Base-by-base conservation (phyloP, 2,329 filamentous ascomycete species). In the Apiospora koreana region DNA sequence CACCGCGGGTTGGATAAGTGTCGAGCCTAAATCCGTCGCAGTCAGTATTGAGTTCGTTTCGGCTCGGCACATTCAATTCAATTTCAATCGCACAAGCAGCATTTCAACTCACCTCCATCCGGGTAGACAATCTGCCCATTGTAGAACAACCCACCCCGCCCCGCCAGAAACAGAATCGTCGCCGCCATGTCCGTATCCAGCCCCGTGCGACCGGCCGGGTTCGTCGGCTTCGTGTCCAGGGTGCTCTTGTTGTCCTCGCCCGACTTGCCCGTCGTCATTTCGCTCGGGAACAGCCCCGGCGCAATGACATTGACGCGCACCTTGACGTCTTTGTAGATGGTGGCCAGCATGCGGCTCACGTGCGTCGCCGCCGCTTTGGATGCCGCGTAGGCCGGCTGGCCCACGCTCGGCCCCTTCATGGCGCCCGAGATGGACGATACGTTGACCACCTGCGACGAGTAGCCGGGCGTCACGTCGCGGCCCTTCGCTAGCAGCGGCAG, bases 251-350 rank as follows among this genome's bases (percentile, higher is more conserved):
- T 85, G 50, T 83, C 80, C 23, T 84, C 81, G 21, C 79, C 81
- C 2, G 83, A 84, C 14, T 77, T 73, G 0, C 83, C 82, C 10
- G 82, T 80, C 8, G 85, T 87, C 84, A 87, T 86, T 80, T 86
- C 78, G 41, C 75, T 75, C 14, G 75, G 74, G 69, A 77, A 77
- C 3, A 89, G 79, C 12, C 86, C 86, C 0, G 87, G 87, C 0
- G 86, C 85, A 71, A 90, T 88, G 64, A 80, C 83, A 78, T 90
- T 90, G 70, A 90, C 83, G 16, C 87, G 80, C 58, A 90, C 84
- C 75, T 86, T 85, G 66, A 87, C 82, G 66, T 84, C 81, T 68
- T 77, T 78, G 73, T 85, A 85, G 0, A 80, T 82, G 0, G 82
- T 83, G 5, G 83, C 83, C 54, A 86, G 76, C 80, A 84, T 85